Conservation (phyloP, 116 monocot genomes). For the Phalaenopsis hybrid region DNA sequence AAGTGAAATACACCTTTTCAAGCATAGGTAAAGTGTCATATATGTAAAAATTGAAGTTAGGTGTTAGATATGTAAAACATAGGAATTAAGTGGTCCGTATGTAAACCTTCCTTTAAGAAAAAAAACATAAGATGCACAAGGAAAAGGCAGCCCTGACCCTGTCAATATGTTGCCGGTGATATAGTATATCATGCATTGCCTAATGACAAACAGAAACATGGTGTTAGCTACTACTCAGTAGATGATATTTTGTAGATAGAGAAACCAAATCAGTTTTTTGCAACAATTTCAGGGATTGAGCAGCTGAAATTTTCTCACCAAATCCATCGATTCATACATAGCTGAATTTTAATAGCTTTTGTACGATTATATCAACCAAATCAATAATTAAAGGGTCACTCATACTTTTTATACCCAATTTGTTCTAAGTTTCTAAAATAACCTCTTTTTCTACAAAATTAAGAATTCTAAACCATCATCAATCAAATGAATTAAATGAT, state of each 20-base stretch:
- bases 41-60: too few species aligned
- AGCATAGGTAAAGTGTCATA: too few species aligned
- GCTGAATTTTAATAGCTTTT: background rate
- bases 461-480: background rate
- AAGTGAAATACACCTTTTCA: too few species aligned
- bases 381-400: background rate
- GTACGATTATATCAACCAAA: background rate
- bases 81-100: too few species aligned
- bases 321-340: background rate
- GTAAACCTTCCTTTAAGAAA: too few species aligned
- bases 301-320: background rate
- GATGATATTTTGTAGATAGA: background rate
- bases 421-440: background rate
- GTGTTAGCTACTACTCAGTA: background rate
- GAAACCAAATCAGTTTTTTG: background rate
- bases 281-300: background rate
- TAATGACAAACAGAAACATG: constrained; percentile 11
- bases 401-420: too few species aligned
- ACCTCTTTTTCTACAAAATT: background rate
- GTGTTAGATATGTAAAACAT: too few species aligned
- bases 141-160: constrained; percentile 37
- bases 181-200: constrained; percentile 93
- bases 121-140: constrained; percentile 3
- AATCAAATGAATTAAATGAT: background rate
- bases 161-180: constrained; percentile 60